Base-by-base conservation (phyloP, 106 monocot genomes). In the Dactylorhiza incarnata region DNA sequence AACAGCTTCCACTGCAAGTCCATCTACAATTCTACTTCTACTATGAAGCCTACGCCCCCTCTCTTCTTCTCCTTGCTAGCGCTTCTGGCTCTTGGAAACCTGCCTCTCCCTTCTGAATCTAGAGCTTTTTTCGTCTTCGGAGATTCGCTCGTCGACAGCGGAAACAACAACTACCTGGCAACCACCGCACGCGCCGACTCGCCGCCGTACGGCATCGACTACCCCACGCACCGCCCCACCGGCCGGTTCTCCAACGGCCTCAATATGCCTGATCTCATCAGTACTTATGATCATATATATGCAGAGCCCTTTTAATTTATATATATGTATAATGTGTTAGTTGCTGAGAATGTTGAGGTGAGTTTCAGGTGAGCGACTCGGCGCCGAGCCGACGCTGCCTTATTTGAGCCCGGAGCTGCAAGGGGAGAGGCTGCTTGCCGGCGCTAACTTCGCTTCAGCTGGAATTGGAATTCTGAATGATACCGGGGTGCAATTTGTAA, bases 201-300 rank as follows among this genome's bases (percentile, higher is more conserved):
- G 0, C 81, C 79, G 5, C 95, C 95, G 16, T 95, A 95, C 56
- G 95, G 95, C 11, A 83, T 95, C 72, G 95, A 95, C 79, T 86
- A 74, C 69, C 91, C 92, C 0, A 84, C 83, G 16, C 92, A 90
- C 72, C 83, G 56, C 3, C 74, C 95, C 17, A 88, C 87, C 2
- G 95, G 95, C 63, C 85, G 95, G 6, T 95, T 95, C 83, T 95
- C 95, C 16, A 95, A 95, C 52, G 95, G 95, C 13, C 83, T 89
- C 65, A 95, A 92, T 83, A 89, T 95, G 49, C 95, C 95, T 24
- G 95, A 95, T 73, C 81, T 95, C 61, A 89, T 95, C 82, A 95
- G 95, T 92, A 43, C 71, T 16, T 19, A 52, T 52, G 46, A 13
- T 48, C 48, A 72, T 29, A 29, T 29, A 29, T 29, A 29, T 29